These are phyloP conservation scores for Penicillium sp. DNA, from an alignment of 2,329 filamentous ascomycete species.

Conservation along the genomic window DNA sequence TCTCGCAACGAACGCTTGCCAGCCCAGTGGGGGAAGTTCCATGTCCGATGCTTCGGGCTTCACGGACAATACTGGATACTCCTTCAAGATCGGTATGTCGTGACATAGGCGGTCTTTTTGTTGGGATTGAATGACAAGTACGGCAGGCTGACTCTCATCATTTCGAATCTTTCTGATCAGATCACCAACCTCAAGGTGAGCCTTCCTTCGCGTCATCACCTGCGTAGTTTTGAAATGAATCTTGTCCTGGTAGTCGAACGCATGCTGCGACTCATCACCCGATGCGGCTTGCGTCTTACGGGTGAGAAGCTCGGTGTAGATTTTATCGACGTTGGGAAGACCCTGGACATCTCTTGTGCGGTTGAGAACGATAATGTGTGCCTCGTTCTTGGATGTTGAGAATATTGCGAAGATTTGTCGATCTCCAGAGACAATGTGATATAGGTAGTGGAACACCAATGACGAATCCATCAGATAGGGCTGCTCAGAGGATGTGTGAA, in stretches of 20 bases:
- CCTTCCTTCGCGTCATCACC: conserved; percentile 85
- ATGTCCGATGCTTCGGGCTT: conserved; percentile 81
- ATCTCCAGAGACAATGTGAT: conserved; percentile 87
- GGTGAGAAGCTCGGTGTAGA: conserved; percentile 75
- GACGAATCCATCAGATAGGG: conserved; percentile 73
- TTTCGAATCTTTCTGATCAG: conserved; percentile 85
- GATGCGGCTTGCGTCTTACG: conserved; percentile 62
- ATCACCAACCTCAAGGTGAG: conserved; percentile 82
- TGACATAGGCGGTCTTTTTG: conserved; percentile 77
- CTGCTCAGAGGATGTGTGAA: conserved; percentile 62
- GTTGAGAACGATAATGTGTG: conserved; percentile 84
- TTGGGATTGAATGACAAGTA: conserved; percentile 88
- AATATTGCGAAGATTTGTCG: conserved; percentile 92
- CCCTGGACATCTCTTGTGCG: conserved; percentile 77
- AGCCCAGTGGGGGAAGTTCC: conserved; percentile 84
- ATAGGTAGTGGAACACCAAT: conserved; percentile 84
- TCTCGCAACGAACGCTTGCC: conserved; percentile 86
- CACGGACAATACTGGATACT: conserved; percentile 79
- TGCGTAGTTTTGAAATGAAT: conserved; percentile 82
- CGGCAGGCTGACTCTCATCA: conserved; percentile 74
- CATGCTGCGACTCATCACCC: conserved; percentile 71
- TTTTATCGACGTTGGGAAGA: conserved; percentile 82
- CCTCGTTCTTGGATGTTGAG: conserved; percentile 75
- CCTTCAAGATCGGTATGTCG: conserved; percentile 77
- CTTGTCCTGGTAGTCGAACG: conserved; percentile 82